These are phyloP conservation scores for Nemania sp. DNA, from an alignment of 2,329 filamentous ascomycete genomes.

Conservation along the genomic window DNA sequence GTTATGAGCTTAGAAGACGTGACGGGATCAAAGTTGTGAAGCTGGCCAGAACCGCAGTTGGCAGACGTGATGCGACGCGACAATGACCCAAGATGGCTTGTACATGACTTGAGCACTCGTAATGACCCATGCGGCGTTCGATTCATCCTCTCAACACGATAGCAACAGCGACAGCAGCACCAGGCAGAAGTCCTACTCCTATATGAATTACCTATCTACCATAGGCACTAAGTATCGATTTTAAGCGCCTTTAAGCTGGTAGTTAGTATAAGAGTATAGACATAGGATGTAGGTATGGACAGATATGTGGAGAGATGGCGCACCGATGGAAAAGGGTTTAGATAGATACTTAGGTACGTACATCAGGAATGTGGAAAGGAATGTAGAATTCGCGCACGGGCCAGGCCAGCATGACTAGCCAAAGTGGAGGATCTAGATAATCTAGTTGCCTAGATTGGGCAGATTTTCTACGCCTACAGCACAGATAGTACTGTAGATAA, in stretches of 20 bases:
- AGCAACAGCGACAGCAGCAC: neutral
- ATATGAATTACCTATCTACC: no score
- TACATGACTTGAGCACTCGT: neutral
- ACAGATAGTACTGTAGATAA: neutral
- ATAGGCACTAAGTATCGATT: no score
- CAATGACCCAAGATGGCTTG: neutral
- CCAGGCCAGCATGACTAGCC: neutral
- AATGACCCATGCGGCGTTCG: neutral
- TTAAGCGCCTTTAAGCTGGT: no score
- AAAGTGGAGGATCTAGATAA: neutral
- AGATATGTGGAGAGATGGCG: no score
- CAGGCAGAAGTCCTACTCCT: no score
- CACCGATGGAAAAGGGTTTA: no score
- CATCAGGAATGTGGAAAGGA: no score
- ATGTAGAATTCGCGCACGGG: neutral
- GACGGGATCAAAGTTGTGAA: neutral
- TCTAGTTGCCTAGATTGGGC: slow-evolving; percentile 1
- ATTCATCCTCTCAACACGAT: slow-evolving; percentile 13
- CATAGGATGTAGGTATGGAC: neutral
- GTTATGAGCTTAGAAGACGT: neutral
- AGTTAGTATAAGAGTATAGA: no score
- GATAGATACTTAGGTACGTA: no score
- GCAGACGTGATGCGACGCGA: neutral
- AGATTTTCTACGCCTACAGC: slow-evolving; percentile 8
- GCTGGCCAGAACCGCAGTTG: neutral